Base-by-base conservation (phyloP, 345 rosid genomes). In the Rhizophora apiculata region DNA sequence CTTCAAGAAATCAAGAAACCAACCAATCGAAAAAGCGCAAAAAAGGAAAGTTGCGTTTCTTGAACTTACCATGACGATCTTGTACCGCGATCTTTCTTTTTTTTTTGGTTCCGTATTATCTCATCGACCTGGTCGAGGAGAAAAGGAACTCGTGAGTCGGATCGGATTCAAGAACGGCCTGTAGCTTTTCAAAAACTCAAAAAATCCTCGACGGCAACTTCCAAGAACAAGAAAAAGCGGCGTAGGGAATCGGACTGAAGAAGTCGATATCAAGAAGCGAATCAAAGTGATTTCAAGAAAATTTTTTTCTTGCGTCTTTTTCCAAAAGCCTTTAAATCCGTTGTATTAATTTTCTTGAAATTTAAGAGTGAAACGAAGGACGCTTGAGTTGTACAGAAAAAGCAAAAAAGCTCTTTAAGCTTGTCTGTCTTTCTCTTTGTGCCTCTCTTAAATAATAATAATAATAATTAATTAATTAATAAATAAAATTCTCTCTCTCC, bases 31-130 rank as follows among this genome's bases (percentile, higher is more conserved):
- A 62, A 70, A 51, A 32, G 9, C 22, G 52, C n/a, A 36, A 62
- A 5, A 55, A 16, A 27, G 51, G 1, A 46, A 27, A 15, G 13
- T 51, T 21, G 1, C 60, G 34, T 31, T 22, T 72, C 37, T 31
- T 26, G 2, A 67, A 68, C 29, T 63, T 31, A 74, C 78, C 78
- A 74, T 74, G 68, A 53, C 60, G 72, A 62, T 74, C 57, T 68
- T 62, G 46, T 26, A 55, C 64, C 30, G 73, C 64, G 72, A 68
- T 68, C 72, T 68, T 74, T 58, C 20, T 43, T 27, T 43, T 43
- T 3, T 34, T 34, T 34, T 34, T 34, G 1, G 7, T 8, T 8
- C 6, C 8, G 37, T 43, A 43, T 43, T 43, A 43, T 43, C 19
- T 43, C 49, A 11, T 43, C 19, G 30, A 49, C 62, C 43, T 32